Percentiles rank a stretch among this genome's conserved stretches.
These are phyloP conservation scores for Recurvomyces mirabilis DNA, from an alignment of 495 filamentous ascomycete species.

Conservation along the genomic window DNA sequence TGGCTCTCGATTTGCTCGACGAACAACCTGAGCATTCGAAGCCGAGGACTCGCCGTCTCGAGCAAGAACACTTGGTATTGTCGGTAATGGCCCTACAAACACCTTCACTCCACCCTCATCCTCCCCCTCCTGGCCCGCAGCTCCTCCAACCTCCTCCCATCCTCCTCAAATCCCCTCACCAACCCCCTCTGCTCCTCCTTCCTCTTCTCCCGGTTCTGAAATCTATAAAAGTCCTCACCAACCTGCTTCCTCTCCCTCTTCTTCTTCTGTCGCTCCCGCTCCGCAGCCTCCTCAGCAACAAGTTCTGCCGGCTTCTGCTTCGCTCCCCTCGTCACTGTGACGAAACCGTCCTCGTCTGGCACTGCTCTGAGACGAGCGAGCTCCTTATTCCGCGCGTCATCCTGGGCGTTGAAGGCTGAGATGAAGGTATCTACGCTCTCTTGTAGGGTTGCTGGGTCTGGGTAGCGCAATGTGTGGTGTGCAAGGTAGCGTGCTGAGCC, in stretches of 20 bases:
- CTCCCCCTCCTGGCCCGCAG: conserved; percentile 50
- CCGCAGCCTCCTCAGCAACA: conserved; percentile 49
- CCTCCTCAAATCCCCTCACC: conserved; percentile 53
- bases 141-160: conserved; percentile 48
- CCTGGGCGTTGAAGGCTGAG: conserved; percentile 52
- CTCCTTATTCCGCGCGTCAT: conserved; percentile 53
- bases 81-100: too few relatives aligned
- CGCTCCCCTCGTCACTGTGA: conserved; percentile 75
- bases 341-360: conserved; percentile 90
- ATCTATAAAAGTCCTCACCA: conserved; percentile 75
- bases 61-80: too few relatives aligned
- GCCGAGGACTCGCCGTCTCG: too few relatives aligned
- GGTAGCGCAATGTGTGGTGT: conserved; percentile 59
- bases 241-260: conserved; percentile 58
- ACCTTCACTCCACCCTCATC: conserved; percentile 18
- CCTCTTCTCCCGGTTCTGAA: conserved; percentile 79
- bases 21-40: too few relatives aligned
- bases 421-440: conserved; percentile 71
- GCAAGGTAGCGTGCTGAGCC: conserved; percentile 40
- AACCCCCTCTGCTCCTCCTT: conserved; percentile 70
- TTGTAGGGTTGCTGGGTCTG: conserved; percentile 51
- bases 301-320: conserved; percentile 59
- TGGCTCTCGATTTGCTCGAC: too few relatives aligned
- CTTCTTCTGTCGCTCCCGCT: conserved; percentile 51
- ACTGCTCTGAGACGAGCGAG: conserved; percentile 54